Conservation (phyloP, 2,329 filamentous ascomycete species). For the Penicillium frequentans region DNA sequence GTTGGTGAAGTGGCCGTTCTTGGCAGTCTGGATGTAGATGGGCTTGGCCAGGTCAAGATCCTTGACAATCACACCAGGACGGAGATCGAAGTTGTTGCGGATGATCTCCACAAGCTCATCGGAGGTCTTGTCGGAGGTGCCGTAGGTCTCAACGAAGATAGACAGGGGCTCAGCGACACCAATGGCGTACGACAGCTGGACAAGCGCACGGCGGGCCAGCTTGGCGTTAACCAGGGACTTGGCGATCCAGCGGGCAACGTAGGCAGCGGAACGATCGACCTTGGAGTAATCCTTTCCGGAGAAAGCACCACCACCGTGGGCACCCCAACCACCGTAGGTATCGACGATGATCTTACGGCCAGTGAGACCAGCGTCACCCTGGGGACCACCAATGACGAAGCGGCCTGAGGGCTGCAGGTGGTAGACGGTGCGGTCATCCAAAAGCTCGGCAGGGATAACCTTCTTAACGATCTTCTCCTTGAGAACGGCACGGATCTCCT, state of each 20-base stretch:
- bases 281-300: constrained; percentile 99
- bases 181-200: constrained; percentile 99
- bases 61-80: constrained; percentile 97
- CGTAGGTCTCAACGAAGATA: constrained; percentile 97
- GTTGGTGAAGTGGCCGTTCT: constrained; percentile 99
- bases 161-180: constrained; percentile 97
- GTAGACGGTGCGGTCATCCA: constrained; percentile 92
- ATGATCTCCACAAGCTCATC: constrained; percentile 96
- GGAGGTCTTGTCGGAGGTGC: constrained; percentile 84
- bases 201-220: constrained; percentile 86
- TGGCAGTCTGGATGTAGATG: constrained; percentile 97
- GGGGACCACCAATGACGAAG: constrained; percentile 98
- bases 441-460: constrained; percentile 87
- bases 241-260: constrained; percentile 97
- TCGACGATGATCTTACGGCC: constrained; percentile 99
- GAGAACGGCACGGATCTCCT: constrained; percentile 91
- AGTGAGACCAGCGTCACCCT: constrained; percentile 97
- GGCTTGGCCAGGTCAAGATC: constrained; percentile 93
- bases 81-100: constrained; percentile 92
- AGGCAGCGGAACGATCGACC: constrained; percentile 97
- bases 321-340: constrained; percentile 99
- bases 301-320: constrained; percentile 99
- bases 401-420: constrained; percentile 98
- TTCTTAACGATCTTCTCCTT: constrained; percentile 96
- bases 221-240: constrained; percentile 92